Conservation (phyloP, 306 rosid species). For the Malus orientalis region DNA sequence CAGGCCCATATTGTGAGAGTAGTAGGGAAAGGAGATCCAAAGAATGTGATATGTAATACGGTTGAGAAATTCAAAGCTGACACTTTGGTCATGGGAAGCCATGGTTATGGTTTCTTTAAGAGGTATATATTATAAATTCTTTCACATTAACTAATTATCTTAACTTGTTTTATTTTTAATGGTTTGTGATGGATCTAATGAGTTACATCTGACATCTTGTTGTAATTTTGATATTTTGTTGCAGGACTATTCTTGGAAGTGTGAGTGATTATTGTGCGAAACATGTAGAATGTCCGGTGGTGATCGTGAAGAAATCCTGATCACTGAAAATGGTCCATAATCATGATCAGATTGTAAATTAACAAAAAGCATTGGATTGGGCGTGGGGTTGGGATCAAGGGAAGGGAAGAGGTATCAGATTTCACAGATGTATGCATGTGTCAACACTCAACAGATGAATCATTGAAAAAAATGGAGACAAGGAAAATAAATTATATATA, state of each 20-base stretch:
- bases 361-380: neutral
- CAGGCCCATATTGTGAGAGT: constrained; percentile 53
- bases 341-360: neutral
- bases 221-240: neutral
- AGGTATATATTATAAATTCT: constrained; percentile 29
- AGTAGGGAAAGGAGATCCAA: constrained; percentile 63
- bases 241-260: constrained; percentile 77
- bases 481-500: neutral
- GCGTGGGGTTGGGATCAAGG: neutral
- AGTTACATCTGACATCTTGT: no score
- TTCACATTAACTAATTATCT: neutral
- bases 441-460: neutral
- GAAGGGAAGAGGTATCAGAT: neutral
- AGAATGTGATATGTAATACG: constrained; percentile 53
- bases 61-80: constrained; percentile 56
- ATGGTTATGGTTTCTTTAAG: constrained; percentile 75
- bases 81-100: constrained; percentile 77
- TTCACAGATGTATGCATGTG: neutral
- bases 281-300: constrained; percentile 68
- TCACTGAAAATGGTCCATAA: neutral
- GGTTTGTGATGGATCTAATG: no score
- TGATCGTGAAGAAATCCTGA: constrained; percentile 55
- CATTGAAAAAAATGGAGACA: neutral
- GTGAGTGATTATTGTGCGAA: constrained; percentile 77
- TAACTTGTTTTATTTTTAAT: neutral